Evolutionary conservation across 306 rosid genomes (phyloP).

Genomic region (Alnus rubra): DNA sequence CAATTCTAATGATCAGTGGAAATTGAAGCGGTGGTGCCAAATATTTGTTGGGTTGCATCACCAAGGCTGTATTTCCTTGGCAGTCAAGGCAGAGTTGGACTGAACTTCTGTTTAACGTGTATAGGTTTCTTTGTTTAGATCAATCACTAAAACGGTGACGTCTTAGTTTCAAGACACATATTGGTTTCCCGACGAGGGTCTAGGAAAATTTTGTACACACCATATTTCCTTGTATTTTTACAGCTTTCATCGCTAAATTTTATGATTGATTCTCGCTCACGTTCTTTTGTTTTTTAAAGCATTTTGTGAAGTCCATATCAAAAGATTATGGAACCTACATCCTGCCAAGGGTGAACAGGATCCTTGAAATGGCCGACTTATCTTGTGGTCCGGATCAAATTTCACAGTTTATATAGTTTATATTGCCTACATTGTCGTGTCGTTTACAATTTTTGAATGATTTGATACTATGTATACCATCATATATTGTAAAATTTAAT

Average conservation of each 20-base stretch:
- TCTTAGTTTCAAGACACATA: not conserved
- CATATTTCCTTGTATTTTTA: not conserved
- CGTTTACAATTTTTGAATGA: too few species aligned
- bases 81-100: not conserved
- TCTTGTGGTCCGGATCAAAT: too few species aligned
- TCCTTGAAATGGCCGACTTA: too few species aligned
- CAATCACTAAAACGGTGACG: not conserved
- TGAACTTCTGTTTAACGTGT: constrained; percentile 11
- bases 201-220: not conserved
- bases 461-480: too few species aligned
- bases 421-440: too few species aligned
- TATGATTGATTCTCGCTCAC: not conserved
- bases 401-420: too few species aligned
- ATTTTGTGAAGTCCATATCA: not conserved
- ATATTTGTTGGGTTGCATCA: too few species aligned
- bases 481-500: too few species aligned
- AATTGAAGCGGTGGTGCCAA: not conserved
- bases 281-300: not conserved
- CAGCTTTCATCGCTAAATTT: not conserved
- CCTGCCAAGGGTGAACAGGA: too few species aligned
- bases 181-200: not conserved
- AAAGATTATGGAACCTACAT: not conserved
- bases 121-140: constrained; percentile 12
- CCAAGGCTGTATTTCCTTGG: not conserved
- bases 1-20: not conserved